Base-by-base conservation (phyloP, 108 stramenopile species). In the Skeletonema menzelii region DNA sequence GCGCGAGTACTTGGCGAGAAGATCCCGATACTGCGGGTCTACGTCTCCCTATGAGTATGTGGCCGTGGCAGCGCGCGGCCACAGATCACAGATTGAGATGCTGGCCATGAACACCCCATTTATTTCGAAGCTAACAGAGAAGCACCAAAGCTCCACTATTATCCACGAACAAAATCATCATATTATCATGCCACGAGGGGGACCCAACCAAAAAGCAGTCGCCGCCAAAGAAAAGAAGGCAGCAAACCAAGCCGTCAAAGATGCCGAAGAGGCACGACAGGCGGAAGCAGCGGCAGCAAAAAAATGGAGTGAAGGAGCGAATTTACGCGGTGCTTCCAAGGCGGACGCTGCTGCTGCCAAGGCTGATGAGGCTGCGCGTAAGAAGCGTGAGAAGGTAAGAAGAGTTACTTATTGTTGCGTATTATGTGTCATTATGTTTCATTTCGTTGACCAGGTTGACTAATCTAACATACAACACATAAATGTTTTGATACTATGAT, bases 311-410 rank as follows among this genome's bases (percentile, higher is more conserved):
- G 80, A 89, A 53, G 91, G 91, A 30, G 77, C 90, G 65, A 90
- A 92, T 65, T 31, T 47, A 10, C 30, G 85, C 19, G 87, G 86
- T 30, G 63, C 70, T 14, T 40, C 70, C 7, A 59, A 76, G 40
- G 75, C 82, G 1, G 88, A 87, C 6, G 79, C 80, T 6, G 82
- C 85, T 0, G 88, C 89, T 5, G 80, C 76, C 34, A 95, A 92
- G 74, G 91, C 94, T 13, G 94, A 91, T 53, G 94, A 95, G 61
- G 82, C 79, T 8, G 91, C 91, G 10, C 73, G 90, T 10, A 92
- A 91, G 58, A 65, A 65, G 65, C 70, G 72, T 17, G 94, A 95
- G 73, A 92, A 92, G 73, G 87, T 65, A 12, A 42, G 40, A n/a
- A 42, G 15, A 4, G n/a, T n/a, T n/a, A n/a, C n/a, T n/a, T 42